Percentiles rank a stretch among this genome's conserved stretches.
Conservation (phyloP, 2,329 filamentous ascomycete genomes). For the Pestalotiopsis sp. region DNA sequence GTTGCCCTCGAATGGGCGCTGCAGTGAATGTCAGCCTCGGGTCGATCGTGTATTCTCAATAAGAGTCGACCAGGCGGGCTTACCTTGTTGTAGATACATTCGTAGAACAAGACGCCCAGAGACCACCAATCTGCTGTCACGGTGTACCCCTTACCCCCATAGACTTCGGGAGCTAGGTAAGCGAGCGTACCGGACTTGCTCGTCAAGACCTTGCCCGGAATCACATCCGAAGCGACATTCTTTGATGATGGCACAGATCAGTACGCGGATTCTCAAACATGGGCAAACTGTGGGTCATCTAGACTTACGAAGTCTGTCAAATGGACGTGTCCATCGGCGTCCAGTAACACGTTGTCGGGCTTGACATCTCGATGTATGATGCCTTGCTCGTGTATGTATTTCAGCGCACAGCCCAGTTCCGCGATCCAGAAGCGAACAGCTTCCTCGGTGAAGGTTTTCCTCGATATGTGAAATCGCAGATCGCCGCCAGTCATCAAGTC, state of each 20-base stretch:
- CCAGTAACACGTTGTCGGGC: conserved; percentile 87
- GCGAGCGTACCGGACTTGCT: conserved; percentile 97
- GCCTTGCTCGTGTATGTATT: conserved; percentile 82
- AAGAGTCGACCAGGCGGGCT: conserved; percentile 23
- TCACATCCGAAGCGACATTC: conserved; percentile 96
- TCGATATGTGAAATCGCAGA: conserved; percentile 93
- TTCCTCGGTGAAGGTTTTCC: conserved; percentile 97
- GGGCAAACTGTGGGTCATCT: conserved; percentile 8
- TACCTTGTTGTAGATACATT: conserved; percentile 99
- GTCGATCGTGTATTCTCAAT: not conserved
- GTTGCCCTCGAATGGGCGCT: conserved; percentile 92
- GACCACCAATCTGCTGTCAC: conserved; percentile 98
- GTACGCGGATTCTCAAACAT: conserved; percentile 17
- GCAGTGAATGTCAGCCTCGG: conserved; percentile 32
- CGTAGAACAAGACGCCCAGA: conserved; percentile 95
- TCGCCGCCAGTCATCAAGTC: conserved; percentile 98
- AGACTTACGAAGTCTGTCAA: conserved; percentile 88
- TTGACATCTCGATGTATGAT: conserved; percentile 93
- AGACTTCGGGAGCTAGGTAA: conserved; percentile 95
- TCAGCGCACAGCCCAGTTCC: conserved; percentile 86
- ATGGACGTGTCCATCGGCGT: conserved; percentile 91
- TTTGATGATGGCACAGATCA: conserved; percentile 43
- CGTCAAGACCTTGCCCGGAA: conserved; percentile 78
- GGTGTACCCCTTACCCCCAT: conserved; percentile 85
- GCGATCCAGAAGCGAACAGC: conserved; percentile 97